Percentiles rank a stretch among this genome's conserved stretches.
These are phyloP conservation scores for Gnetum montanum DNA, from an alignment of 75 land plant species.

Conservation along the genomic window DNA sequence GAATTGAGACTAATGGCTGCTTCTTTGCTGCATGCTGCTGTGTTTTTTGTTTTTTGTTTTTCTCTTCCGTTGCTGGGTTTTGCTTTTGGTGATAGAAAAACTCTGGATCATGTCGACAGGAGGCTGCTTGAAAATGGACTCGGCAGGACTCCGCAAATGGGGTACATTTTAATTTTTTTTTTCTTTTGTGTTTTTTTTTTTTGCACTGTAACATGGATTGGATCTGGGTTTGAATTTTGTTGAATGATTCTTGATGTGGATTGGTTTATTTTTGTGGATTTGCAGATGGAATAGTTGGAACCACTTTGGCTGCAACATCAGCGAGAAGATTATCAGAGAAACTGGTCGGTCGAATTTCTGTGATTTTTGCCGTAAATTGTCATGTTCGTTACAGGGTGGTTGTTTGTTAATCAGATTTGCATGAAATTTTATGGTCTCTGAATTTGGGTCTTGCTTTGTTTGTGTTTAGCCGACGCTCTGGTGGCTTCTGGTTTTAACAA, in stretches of 20 bases:
- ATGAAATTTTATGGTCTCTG: not conserved
- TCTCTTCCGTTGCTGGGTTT: too few relatives aligned
- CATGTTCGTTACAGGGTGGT: not conserved
- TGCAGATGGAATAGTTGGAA: conserved; percentile 97
- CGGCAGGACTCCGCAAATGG: conserved; percentile 74
- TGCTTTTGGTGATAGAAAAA: not conserved
- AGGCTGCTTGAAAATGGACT: conserved; percentile 48
- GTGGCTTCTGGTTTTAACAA: conserved; percentile 68
- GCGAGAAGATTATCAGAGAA: conserved; percentile 55
- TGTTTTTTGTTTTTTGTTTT: too few relatives aligned
- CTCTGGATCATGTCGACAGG: not conserved
- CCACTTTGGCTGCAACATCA: conserved; percentile 54
- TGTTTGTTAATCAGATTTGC: not conserved
- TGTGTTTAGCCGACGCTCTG: conserved; percentile 63
- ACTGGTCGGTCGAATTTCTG: conserved; percentile 63
- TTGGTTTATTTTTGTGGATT: conserved; percentile 2
- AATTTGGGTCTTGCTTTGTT: not conserved
- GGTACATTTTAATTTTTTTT: conserved; percentile 17
- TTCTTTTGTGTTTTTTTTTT: not conserved
- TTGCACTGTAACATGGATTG: not conserved
- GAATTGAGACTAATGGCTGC: too few relatives aligned
- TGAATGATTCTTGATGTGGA: not conserved
- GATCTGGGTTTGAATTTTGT: not conserved
- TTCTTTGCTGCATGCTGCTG: too few relatives aligned
- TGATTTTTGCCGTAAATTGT: not conserved